Evolutionary conservation across 257 asterid species (phyloP), one percentile per base, ranked within the genome.

Genomic region (Echites panduratus): DNA sequence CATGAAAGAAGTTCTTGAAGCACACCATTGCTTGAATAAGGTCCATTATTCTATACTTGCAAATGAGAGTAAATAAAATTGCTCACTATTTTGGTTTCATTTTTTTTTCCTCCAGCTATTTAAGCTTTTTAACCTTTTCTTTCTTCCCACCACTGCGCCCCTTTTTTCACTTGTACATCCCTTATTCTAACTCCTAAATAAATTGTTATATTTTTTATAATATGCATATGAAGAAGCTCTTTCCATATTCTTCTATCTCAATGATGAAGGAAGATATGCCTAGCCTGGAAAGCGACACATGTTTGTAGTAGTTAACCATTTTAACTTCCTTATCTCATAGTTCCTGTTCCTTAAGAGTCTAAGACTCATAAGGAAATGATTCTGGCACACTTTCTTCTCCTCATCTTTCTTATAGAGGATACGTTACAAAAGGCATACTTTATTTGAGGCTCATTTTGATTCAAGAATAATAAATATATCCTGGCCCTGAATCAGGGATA

Each of bases 11-110:
- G 98, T 93, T 76, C 86, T 89, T 77, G 98, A 84, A 86, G 96
- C 97, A 74, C 96, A 93, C 80, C 88, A 89, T 68, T 93, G 98
- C 85, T 79, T 93, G 85, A 93, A 93, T 84, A 89, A 92, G 98
- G 98, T 92, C 79, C 64, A 59, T n/a, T 66, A 71, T 53, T 41
- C 54, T 71, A 47, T 43, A 26, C 69, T 13, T 26, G 40, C 40
- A 44, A 9, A 22, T 44, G 56, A 67, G 38, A 47, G 35, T 58
- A 26, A 58, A 16, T 3, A 8, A 32, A 38, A 35, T 41, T 38
- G 9, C 14, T 9, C 4, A 7, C n/a, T 20, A 59, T 27, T 35
- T 63, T 20, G 8, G 22, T 32, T 35, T 63, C 24, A 2, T 35
- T 32, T 17, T 1, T 38, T 63, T 63, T 63, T 38, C 68, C 68